A percentile compares a stretch with the other conserved stretches of the same genome.
Conservation (phyloP, 306 rosid species). For the Hippophae gyantsensis region DNA sequence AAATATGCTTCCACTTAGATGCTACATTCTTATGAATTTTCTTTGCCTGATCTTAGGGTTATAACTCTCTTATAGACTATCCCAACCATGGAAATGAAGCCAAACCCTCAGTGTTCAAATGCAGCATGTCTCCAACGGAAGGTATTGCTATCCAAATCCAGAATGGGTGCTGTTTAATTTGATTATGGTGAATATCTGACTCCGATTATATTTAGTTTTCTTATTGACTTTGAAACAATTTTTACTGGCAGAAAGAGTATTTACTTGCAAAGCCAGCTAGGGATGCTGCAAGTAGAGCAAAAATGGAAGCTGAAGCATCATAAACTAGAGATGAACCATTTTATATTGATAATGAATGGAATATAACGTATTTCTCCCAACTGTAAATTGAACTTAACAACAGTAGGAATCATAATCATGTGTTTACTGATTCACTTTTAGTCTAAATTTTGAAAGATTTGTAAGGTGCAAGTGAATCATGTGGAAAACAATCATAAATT, state of each 20-base stretch:
- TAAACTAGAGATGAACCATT: constrained; percentile 50
- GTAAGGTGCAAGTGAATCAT: no score
- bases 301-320: constrained; percentile 58
- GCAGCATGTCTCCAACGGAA: constrained; percentile 70
- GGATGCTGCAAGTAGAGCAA: constrained; percentile 86
- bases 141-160: constrained; percentile 32
- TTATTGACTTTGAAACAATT: constrained; percentile 6
- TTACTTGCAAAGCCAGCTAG: constrained; percentile 63
- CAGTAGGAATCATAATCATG: not conserved
- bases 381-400: not conserved
- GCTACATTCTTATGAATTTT: constrained; percentile 1
- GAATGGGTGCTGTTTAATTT: constrained; percentile 8
- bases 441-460: no score
- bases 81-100: constrained; percentile 98
- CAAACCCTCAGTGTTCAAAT: constrained; percentile 95
- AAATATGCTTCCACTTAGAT: not conserved
- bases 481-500: not conserved
- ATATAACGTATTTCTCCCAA: constrained; percentile 53
- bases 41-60: constrained; percentile 55
- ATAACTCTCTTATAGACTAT: constrained; percentile 92
- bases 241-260: constrained; percentile 55
- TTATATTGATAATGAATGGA: constrained; percentile 90
- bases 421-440: not conserved
- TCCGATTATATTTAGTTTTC: not conserved
- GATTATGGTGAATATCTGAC: constrained; percentile 4